phyloP scores from a whole-genome alignment of 148 eudicot genomes.

The Rhododendron griersonianum region DNA sequence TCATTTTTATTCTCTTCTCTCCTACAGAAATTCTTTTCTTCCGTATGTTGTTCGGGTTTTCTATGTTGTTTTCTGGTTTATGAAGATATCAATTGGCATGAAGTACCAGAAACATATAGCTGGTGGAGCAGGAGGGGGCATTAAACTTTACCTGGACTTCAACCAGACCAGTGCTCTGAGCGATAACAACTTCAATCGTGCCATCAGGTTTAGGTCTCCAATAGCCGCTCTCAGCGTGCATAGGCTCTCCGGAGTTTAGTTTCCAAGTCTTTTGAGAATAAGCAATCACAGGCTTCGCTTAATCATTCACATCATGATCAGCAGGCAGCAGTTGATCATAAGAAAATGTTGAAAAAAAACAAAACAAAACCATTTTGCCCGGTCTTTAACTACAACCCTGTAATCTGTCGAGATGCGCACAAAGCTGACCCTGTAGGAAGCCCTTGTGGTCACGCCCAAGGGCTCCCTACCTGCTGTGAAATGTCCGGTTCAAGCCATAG shows the following conservation, averaged over 20 bases:
- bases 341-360: not conserved
- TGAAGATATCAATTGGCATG: not conserved
- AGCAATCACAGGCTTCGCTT: conserved; percentile 39
- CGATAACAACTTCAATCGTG: conserved; percentile 49
- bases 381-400: not conserved
- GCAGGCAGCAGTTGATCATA: not conserved
- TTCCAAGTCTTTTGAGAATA: conserved; percentile 59
- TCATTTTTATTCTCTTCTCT: not conserved
- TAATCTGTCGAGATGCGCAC: too few relatives aligned
- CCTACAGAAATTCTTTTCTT: not conserved
- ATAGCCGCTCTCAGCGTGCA: conserved; percentile 54
- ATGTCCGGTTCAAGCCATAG: too few relatives aligned
- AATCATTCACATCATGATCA: not conserved
- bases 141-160: conserved; percentile 37
- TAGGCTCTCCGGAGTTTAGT: conserved; percentile 42
- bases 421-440: too few relatives aligned
- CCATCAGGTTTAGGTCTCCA: conserved; percentile 53
- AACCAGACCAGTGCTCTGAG: conserved; percentile 57
- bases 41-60: not conserved
- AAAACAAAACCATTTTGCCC: not conserved
- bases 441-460: too few relatives aligned
- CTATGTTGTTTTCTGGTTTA: not conserved
- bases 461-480: too few relatives aligned
- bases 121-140: not conserved
- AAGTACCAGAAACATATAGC: not conserved